Evolutionary conservation across 2,329 filamentous ascomycete species (phyloP).

Genomic region (Cladosporium sp.): DNA sequence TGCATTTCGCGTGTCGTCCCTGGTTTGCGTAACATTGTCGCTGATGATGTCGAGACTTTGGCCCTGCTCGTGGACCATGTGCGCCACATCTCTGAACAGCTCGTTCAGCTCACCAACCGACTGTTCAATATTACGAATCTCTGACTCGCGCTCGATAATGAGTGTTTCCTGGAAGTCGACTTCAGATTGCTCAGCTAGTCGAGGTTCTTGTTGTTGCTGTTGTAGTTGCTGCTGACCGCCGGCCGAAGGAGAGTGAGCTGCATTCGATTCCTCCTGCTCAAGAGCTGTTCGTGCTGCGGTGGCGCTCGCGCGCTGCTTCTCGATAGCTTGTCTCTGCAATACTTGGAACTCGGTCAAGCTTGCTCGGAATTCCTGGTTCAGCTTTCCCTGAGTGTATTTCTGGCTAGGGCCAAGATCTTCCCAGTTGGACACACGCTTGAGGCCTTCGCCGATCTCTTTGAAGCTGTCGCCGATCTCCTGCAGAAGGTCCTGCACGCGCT

Average conservation of each 20-base stretch:
- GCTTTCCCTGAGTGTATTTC: constrained; percentile 93
- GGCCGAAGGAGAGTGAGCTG: constrained; percentile 29
- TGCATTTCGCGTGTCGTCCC: constrained; percentile 76
- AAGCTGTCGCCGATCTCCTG: constrained; percentile 84
- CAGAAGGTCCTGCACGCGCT: constrained; percentile 81
- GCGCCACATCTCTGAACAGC: constrained; percentile 94
- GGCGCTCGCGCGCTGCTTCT: constrained; percentile 86
- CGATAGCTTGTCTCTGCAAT: constrained; percentile 83
- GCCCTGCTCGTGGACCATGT: constrained; percentile 93
- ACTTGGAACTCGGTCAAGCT: constrained; percentile 86
- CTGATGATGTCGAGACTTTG: constrained; percentile 81
- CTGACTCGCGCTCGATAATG: constrained; percentile 92
- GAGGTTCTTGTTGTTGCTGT: constrained; percentile 63
- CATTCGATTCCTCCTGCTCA: constrained; percentile 47
- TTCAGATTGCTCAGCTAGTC: constrained; percentile 84
- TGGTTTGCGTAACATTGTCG: constrained; percentile 79
- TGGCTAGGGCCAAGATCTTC: constrained; percentile 74
- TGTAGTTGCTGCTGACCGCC: constrained; percentile 48
- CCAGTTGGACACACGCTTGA: constrained; percentile 85
- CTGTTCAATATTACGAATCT: constrained; percentile 97
- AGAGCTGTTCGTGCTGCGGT: constrained; percentile 76
- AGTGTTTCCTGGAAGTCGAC: constrained; percentile 96
- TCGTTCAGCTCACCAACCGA: constrained; percentile 94
- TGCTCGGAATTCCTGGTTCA: constrained; percentile 87
- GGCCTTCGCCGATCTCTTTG: constrained; percentile 85